Base-by-base conservation (phyloP, 2,329 filamentous ascomycete species). In the Keithomyces neogunnii region DNA sequence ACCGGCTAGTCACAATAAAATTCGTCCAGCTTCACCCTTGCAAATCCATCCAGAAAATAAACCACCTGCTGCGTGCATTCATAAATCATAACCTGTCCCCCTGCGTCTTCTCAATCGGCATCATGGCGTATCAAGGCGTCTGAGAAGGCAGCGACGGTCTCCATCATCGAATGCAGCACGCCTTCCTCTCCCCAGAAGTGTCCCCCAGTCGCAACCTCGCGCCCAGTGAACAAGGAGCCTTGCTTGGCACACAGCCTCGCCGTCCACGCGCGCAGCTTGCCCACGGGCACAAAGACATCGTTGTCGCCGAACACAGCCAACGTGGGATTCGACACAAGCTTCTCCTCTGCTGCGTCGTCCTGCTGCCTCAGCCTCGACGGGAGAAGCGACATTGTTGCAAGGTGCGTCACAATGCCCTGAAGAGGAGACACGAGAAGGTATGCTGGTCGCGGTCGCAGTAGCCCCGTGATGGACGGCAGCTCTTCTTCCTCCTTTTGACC, bases 221-320 rank as follows among this genome's bases (percentile, higher is more conserved):
- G 61, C 11, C 67, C 69, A 4, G 59, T 62, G 52, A 84, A 82
- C 47, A 55, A 60, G 19, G 78, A 80, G 1, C 63, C 66, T 0
- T 66, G 62, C 39, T 57, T 59, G 10, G 66, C 63, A 19, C 67
- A 64, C 44, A 91, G 67, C 53, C 72, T 75, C 40, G 70, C 68
- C 8, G 73, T 73, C 91, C 91, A 96, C 1, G 73, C 69, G 9
- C 78, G 75, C 58, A 91, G 72, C 64, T 81, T 87, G 52, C 74
- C 77, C 3, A 72, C 73, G 1, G 83, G 78, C 1, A 88, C 84
- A 57, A 96, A 95, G 0, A 76, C 69, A 65, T 97, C 91, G 3
- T 78, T 73, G 48, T 85, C 81, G 1, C 91, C 92, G 61, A 84
- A 95, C 0, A 95, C 67, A 0, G 81, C 83, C 35, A 96, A 65